Evolutionary conservation across 2,329 filamentous ascomycete genomes (phyloP).

Genomic region (Myriosclerotinia curreyana): DNA sequence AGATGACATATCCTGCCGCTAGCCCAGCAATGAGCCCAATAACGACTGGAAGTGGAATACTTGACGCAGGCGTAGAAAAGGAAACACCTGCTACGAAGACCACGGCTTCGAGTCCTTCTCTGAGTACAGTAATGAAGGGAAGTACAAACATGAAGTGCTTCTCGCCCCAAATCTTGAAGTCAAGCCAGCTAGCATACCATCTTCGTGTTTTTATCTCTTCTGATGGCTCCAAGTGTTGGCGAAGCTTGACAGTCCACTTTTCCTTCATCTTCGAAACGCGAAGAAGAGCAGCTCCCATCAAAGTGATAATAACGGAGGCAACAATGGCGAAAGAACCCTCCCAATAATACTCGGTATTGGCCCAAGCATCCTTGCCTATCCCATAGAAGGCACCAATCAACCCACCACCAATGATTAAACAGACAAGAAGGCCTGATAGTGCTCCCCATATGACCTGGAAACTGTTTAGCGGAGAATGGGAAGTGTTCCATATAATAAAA

Average conservation of each 20-base stretch:
- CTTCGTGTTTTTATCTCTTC: conserved; percentile 37
- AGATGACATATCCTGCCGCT: conserved; percentile 69
- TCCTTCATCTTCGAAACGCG: conserved; percentile 79
- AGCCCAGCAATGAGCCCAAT: conserved; percentile 66
- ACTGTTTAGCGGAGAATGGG: not conserved
- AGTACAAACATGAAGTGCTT: conserved; percentile 85
- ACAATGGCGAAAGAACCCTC: conserved; percentile 76
- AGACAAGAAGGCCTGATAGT: conserved; percentile 51
- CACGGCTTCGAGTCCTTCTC: conserved; percentile 82
- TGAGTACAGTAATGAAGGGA: conserved; percentile 82
- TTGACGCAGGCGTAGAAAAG: conserved; percentile 68
- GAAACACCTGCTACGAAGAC: conserved; percentile 84
- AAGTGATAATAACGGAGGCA: conserved; percentile 74
- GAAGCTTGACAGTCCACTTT: conserved; percentile 84
- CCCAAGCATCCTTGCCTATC: conserved; percentile 65
- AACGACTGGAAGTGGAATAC: conserved; percentile 75
- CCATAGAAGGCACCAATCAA: conserved; percentile 65
- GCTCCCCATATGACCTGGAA: conserved; percentile 58
- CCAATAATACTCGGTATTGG: conserved; percentile 69
- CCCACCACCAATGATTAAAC: conserved; percentile 55
- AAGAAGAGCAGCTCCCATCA: conserved; percentile 77
- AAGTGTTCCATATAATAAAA: too few species aligned
- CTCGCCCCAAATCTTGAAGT: conserved; percentile 63
- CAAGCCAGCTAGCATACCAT: conserved; percentile 39
- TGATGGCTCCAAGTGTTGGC: conserved; percentile 56